Percentiles rank a stretch among this genome's conserved stretches.
Conservation (phyloP, 768 basidiomycete genomes). For the Roridomyces roridus region DNA sequence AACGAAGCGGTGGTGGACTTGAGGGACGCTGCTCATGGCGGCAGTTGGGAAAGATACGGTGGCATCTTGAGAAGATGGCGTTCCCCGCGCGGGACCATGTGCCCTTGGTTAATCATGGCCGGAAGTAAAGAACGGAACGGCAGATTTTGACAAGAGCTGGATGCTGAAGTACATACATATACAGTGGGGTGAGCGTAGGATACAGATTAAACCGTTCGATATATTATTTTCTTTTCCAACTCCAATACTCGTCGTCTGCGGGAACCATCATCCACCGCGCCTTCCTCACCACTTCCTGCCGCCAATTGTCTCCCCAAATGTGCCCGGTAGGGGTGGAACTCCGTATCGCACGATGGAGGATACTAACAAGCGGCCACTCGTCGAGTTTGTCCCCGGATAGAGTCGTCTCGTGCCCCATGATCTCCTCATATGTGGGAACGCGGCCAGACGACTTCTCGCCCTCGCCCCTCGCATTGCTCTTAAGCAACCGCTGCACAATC, state of each 20-base stretch:
- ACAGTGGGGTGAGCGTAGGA: no score
- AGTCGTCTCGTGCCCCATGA: neutral
- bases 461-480: neutral
- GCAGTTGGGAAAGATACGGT: neutral
- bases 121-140: no score
- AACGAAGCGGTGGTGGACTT: slow-evolving; percentile 22
- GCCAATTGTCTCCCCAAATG: slow-evolving; percentile 7
- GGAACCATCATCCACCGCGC: slow-evolving; percentile 15
- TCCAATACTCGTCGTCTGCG: neutral
- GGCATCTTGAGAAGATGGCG: no score
- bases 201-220: no score
- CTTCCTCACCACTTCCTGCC: neutral
- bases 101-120: no score
- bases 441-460: neutral
- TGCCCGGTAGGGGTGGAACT: neutral
- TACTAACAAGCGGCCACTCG: slow-evolving; percentile 9
- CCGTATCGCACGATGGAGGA: slow-evolving; percentile 8
- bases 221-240: neutral
- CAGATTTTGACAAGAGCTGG: no score
- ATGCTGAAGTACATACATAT: no score
- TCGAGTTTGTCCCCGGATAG: neutral
- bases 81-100: no score
- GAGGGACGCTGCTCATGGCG: slow-evolving; percentile 12
- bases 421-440: slow-evolving; percentile 11
- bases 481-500: slow-evolving; percentile 14